Evolutionary conservation across 2,329 filamentous ascomycete species (phyloP).

Genomic region (Aureobasidium leucospermi): DNA sequence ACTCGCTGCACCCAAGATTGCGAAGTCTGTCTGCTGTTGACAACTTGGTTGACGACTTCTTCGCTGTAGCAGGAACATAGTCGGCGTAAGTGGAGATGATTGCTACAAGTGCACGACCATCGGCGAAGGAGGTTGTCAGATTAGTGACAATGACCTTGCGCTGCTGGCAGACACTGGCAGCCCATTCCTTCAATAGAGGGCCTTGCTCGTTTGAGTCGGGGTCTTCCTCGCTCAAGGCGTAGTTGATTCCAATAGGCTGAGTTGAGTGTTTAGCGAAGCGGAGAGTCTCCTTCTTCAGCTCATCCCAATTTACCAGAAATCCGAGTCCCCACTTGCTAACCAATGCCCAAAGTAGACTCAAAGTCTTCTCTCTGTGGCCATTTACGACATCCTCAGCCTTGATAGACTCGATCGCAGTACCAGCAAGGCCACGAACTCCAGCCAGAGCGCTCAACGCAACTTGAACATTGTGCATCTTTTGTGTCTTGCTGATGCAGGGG

Average conservation of each 20-base stretch:
- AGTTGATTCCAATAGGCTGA: neutral
- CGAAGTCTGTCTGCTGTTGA: conserved; percentile 29
- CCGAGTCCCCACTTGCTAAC: conserved; percentile 50
- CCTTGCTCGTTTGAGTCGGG: conserved; percentile 17
- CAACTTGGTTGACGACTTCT: neutral
- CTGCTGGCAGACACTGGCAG: conserved; percentile 48
- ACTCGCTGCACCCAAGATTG: conserved; percentile 31
- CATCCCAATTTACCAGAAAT: conserved; percentile 48
- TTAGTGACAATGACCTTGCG: conserved; percentile 44
- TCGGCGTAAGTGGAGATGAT: conserved; percentile 52
- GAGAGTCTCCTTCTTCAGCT: conserved; percentile 41
- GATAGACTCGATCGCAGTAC: conserved; percentile 37
- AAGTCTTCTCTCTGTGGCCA: conserved; percentile 57
- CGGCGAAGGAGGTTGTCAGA: conserved; percentile 51
- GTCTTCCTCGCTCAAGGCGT: neutral
- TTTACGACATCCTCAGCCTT: conserved; percentile 54
- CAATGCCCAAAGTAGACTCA: conserved; percentile 53
- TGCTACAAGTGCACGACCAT: conserved; percentile 45
- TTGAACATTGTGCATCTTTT: conserved; percentile 54
- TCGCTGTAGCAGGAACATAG: conserved; percentile 27
- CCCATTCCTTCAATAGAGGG: conserved; percentile 50
- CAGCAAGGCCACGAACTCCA: conserved; percentile 29
- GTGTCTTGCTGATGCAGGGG: conserved; percentile 47
- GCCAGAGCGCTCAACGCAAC: conserved; percentile 47
- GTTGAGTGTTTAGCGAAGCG: neutral